Conservation (phyloP, 441 rosid genomes). For the Erodium moschatum region DNA sequence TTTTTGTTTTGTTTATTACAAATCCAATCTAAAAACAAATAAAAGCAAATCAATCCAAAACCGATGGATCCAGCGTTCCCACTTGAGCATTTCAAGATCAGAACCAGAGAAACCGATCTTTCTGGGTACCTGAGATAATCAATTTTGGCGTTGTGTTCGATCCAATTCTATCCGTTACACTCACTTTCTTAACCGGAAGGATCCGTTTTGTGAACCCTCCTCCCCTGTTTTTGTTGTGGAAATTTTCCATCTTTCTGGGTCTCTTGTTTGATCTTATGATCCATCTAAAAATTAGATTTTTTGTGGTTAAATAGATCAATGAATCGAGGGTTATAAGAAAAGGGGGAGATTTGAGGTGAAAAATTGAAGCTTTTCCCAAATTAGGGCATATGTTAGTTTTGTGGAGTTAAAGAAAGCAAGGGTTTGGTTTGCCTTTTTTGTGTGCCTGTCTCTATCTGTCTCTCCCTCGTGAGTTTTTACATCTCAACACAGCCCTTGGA, state of each 20-base stretch:
- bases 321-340: not conserved
- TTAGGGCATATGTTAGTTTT: not conserved
- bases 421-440: not conserved
- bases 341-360: not conserved
- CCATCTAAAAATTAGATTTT: too few relatives aligned
- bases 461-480: conserved; percentile 21
- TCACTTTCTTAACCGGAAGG: not conserved
- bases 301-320: not conserved
- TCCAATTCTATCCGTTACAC: not conserved
- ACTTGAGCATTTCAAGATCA: not conserved
- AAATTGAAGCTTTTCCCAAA: not conserved
- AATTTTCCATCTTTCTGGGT: not conserved
- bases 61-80: not conserved
- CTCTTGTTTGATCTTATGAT: not conserved
- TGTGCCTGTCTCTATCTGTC: conserved; percentile 2
- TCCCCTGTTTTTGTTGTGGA: not conserved
- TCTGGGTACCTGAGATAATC: not conserved
- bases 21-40: too few relatives aligned
- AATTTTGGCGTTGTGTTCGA: not conserved
- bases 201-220: not conserved
- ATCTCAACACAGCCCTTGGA: not conserved
- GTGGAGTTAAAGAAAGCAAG: not conserved
- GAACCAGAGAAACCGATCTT: not conserved
- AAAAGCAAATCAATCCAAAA: too few relatives aligned
- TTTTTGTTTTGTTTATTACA: too few relatives aligned